Evolutionary conservation across 2,329 filamentous ascomycete genomes (phyloP).

Genomic region (Xylariaceae sp.): DNA sequence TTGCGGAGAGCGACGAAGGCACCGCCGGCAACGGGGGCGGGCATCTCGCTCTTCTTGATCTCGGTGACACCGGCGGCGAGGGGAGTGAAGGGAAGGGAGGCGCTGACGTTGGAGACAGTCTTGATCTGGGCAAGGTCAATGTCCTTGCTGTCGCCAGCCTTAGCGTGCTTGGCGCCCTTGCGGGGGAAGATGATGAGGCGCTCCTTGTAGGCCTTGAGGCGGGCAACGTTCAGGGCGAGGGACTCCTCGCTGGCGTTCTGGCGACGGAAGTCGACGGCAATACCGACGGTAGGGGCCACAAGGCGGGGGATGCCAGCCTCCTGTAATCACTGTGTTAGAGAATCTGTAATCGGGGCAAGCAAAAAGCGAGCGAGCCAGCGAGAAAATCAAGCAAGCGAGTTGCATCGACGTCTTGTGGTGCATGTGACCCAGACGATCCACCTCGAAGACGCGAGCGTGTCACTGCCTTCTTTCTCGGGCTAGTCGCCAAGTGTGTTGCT

Average conservation of each 20-base stretch:
- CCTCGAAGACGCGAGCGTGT: neutral
- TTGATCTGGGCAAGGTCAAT: conserved; percentile 62
- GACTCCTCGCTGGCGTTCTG: conserved; percentile 96
- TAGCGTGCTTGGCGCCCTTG: conserved; percentile 78
- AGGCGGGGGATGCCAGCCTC: conserved; percentile 94
- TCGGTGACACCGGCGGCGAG: conserved; percentile 60
- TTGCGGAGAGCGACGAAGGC: conserved; percentile 83
- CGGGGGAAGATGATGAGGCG: conserved; percentile 97
- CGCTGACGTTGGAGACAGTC: conserved; percentile 50
- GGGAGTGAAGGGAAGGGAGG: conserved; percentile 68
- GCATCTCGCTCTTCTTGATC: conserved; percentile 78
- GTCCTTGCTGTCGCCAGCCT: conserved; percentile 87
- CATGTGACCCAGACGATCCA: neutral
- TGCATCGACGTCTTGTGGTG: neutral
- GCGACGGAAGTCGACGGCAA: conserved; percentile 92
- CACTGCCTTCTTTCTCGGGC: neutral
- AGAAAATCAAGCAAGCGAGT: neutral
- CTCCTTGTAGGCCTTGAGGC: conserved; percentile 95
- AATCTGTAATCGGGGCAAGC: neutral
- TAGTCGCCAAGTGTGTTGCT: neutral
- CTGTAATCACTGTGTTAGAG: conserved; percentile 47
- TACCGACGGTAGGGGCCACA: conserved; percentile 92
- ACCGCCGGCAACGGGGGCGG: conserved; percentile 69
- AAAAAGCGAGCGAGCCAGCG: neutral
- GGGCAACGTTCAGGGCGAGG: conserved; percentile 89